phyloP scores from a whole-genome alignment of 2,329 filamentous ascomycete genomes.

The Fusarium fracticaudum region DNA sequence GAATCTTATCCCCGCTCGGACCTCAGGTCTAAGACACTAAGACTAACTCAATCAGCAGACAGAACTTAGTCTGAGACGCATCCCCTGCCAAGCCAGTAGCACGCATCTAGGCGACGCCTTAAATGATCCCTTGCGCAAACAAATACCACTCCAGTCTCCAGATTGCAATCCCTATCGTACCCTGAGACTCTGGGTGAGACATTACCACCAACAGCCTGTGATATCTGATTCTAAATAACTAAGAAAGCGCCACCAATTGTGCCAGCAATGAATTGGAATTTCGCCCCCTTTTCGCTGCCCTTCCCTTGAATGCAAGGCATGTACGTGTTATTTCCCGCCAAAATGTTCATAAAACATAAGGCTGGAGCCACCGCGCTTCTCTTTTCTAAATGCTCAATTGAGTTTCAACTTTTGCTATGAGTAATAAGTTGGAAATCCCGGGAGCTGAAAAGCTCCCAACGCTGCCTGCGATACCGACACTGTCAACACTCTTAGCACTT shows the following conservation, averaged over 20 bases:
- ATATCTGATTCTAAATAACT: not conserved
- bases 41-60: too few species aligned
- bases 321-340: not conserved
- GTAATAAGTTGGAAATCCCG: not conserved
- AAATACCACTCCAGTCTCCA: not conserved
- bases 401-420: not conserved
- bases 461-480: rapidly evolving
- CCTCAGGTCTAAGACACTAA: not conserved
- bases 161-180: not conserved
- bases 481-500: not conserved
- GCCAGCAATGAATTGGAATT: not conserved
- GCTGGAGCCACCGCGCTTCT: too few species aligned
- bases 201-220: not conserved
- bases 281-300: not conserved
- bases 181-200: not conserved
- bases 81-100: not conserved
- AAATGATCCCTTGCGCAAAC: not conserved
- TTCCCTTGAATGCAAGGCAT: not conserved
- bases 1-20: not conserved
- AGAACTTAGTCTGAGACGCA: too few species aligned
- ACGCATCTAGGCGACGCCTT: not conserved
- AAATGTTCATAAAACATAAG: not conserved
- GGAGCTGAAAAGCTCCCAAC: not conserved
- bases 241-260: not conserved
- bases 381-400: not conserved